Base-by-base conservation (phyloP, 2,329 filamentous ascomycete species). In the Penicillium oxalicum region DNA sequence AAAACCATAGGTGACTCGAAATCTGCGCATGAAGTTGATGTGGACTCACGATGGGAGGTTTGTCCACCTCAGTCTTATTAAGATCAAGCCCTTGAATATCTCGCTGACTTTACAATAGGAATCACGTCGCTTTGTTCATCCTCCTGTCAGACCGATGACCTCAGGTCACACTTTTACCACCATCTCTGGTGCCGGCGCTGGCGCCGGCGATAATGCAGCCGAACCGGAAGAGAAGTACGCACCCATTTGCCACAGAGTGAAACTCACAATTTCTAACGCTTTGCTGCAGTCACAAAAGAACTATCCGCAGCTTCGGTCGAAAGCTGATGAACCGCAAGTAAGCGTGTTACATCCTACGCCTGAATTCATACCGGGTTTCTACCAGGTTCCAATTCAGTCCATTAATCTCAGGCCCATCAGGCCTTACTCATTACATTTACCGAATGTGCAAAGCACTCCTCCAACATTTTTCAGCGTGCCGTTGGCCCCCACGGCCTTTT, bases 21-120 rank as follows among this genome's bases (percentile, higher is more conserved):
- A 24, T 69, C 67, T 45, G 61, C 59, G 7, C 65, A 58, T 55
- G 68, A 69, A 44, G 62, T 65, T 2, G 65, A 70, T 46, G 61
- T 67, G 27, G 67, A 70, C 57, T 63, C 62, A 54, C 65, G 62
- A 32, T 68, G 63, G 61, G 68, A 71, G 62, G 68, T 70, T 24
- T 3, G 44, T 48, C 11, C 4, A 11, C 13, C 38, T 2, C n/a
- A 13, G 11, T 26, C 11, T 26, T 18, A n/a, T 18, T 4, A 24
- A 4, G 5, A 8, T 39, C 4, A 9, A 6, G 7, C 27, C 32
- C 8, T n/a, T 32, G 1, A 2, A 32, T 39, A 26, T 25, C 24
- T 53, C 50, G 40, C 57, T 67, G 40, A 63, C 13, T 33, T 2
- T 39, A 33, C 27, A 38, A 5, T 44, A 68, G 65, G 63, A 65